Evolutionary conservation across 352 stramenopile genomes (phyloP).

Genomic region (Plasmopara viticola): DNA sequence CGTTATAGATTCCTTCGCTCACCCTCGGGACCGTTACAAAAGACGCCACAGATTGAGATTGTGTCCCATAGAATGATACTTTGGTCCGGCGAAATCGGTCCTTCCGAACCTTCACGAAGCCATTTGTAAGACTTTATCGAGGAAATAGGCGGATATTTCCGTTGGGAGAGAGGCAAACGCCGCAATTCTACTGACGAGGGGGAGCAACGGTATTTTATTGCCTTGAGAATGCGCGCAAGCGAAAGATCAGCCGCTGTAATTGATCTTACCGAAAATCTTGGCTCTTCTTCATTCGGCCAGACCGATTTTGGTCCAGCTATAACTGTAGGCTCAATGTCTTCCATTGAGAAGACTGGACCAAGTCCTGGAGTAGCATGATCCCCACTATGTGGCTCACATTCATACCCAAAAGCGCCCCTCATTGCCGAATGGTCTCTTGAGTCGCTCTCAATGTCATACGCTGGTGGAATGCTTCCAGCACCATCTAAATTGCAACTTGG

Average conservation of each 20-base stretch:
- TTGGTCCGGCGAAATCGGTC: not conserved
- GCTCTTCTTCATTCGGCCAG: not conserved
- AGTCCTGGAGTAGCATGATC: not conserved
- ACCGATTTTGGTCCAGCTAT: not conserved
- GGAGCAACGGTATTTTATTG: not conserved
- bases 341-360: not conserved
- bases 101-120: not conserved
- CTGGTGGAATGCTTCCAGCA: too few relatives aligned
- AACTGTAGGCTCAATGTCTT: not conserved
- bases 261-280: not conserved
- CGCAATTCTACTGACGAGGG: not conserved
- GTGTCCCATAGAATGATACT: not conserved
- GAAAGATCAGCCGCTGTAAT: not conserved
- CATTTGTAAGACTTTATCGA: not conserved
- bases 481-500: too few relatives aligned
- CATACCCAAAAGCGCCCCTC: not conserved
- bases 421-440: too few relatives aligned
- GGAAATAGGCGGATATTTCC: not conserved
- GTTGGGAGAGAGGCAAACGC: not conserved
- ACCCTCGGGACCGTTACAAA: not conserved
- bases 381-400: slow-evolving; percentile 1
- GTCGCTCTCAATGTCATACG: too few relatives aligned
- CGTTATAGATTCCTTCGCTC: not conserved
- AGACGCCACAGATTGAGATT: not conserved
- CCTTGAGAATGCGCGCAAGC: not conserved